Conservation (phyloP, 257 asterid genomes). For the Oldenlandia corymbosa region DNA sequence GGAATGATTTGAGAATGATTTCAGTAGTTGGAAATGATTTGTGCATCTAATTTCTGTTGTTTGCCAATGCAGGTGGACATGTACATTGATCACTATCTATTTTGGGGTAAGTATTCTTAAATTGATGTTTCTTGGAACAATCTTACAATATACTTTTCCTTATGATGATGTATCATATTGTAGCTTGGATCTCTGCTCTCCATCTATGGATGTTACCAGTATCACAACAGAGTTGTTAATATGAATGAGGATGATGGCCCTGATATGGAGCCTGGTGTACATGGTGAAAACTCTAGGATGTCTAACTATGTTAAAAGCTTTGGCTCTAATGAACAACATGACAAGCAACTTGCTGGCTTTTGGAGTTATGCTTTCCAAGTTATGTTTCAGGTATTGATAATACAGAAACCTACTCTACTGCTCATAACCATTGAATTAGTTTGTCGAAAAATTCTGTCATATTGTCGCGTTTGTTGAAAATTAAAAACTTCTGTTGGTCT, state of each 20-base stretch:
- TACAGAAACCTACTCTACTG: no score
- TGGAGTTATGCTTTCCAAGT: conserved; percentile 71
- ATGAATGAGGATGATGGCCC: conserved; percentile 18
- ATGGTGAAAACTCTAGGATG: conserved; percentile 18
- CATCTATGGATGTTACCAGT: conserved; percentile 53
- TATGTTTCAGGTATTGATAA: conserved; percentile 64
- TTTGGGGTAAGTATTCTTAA: conserved; percentile 87
- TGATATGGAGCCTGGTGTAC: no score
- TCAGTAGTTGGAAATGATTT: no score
- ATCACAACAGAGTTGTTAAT: conserved; percentile 26
- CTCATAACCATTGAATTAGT: no score
- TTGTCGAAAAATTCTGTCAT: no score
- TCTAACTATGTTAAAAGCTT: conserved; percentile 31
- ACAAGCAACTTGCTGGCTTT: conserved; percentile 54
- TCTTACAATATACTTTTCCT: no score
- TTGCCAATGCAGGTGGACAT: conserved; percentile 70
- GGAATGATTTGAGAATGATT: no score
- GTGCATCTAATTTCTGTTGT: neutral
- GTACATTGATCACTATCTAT: conserved; percentile 63
- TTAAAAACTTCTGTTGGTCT: no score
- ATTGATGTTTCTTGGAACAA: no score
- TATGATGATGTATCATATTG: conserved; percentile 5
- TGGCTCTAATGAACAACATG: conserved; percentile 22
- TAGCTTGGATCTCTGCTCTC: conserved; percentile 91
- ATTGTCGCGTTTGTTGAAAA: no score